Evolutionary conservation across 2,329 filamentous ascomycete species (phyloP).

Genomic region (Fusarium penzigii): DNA sequence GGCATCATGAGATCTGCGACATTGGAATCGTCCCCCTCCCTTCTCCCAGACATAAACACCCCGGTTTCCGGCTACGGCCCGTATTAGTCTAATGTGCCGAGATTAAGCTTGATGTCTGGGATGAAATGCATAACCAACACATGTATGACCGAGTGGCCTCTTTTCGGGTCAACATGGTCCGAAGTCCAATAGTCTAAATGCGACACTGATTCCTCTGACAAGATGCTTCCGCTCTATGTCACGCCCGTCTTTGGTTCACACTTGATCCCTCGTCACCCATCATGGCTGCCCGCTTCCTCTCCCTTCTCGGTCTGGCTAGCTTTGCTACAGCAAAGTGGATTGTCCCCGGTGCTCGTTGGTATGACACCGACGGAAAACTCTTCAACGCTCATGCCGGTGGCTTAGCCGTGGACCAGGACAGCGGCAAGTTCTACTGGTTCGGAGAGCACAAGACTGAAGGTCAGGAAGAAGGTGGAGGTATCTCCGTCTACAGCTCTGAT

Average conservation of each 20-base stretch:
- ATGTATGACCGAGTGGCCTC: not conserved
- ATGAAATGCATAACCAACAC: not conserved
- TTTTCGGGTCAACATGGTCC: not conserved
- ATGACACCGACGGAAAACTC: slow-evolving; percentile 58
- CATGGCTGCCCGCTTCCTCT: slow-evolving; percentile 4
- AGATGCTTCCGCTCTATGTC: not conserved
- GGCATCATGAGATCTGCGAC: not conserved
- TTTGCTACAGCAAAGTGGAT: slow-evolving; percentile 47
- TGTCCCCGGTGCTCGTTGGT: slow-evolving; percentile 62
- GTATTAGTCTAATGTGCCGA: not conserved
- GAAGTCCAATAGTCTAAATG: not conserved
- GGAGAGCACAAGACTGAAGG: slow-evolving; percentile 62
- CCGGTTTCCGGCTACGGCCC: not conserved
- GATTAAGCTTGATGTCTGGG: no score
- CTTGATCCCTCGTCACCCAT: not conserved
- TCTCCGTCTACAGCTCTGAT: slow-evolving; percentile 62
- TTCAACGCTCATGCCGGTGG: slow-evolving; percentile 64
- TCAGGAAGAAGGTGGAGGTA: slow-evolving; percentile 59
- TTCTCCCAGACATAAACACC: not conserved
- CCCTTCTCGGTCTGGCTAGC: slow-evolving; percentile 13
- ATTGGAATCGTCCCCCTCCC: not conserved
- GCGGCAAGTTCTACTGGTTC: slow-evolving; percentile 60
- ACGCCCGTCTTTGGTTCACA: not conserved
- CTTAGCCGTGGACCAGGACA: slow-evolving; percentile 51
- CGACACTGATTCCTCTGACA: no score